These are phyloP conservation scores for Colletotrichum theobromicola DNA, from an alignment of 2,329 filamentous ascomycete genomes.

Conservation along the genomic window DNA sequence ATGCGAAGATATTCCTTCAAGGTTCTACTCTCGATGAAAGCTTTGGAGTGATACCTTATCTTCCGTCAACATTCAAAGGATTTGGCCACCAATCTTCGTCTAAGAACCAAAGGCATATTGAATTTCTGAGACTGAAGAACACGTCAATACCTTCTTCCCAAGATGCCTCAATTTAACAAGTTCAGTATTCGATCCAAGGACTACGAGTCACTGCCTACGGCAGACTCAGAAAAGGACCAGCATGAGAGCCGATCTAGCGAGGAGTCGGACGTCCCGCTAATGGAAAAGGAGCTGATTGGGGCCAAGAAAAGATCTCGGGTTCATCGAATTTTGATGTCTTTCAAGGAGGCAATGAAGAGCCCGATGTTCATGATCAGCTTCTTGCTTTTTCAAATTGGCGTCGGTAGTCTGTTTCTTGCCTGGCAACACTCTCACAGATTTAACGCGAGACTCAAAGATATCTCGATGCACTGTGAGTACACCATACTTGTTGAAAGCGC, in stretches of 20 bases:
- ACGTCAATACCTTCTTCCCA: background rate
- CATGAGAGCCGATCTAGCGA: background rate
- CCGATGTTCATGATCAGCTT: background rate
- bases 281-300: background rate
- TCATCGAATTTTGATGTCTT: background rate
- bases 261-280: background rate
- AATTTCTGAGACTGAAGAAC: background rate
- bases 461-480: background rate
- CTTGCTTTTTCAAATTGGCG: background rate
- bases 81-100: background rate
- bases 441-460: background rate
- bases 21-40: background rate
- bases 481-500: too few relatives aligned
- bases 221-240: background rate
- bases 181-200: background rate
- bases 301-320: background rate
- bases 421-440: background rate
- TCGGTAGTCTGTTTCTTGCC: background rate
- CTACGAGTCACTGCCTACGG: background rate
- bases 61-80: background rate
- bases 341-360: background rate
- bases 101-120: background rate
- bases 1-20: background rate
- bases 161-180: background rate
- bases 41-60: rapidly evolving